Conservation (phyloP, 495 filamentous ascomycete species). For the Pseudomonodictys pantanalensis region DNA sequence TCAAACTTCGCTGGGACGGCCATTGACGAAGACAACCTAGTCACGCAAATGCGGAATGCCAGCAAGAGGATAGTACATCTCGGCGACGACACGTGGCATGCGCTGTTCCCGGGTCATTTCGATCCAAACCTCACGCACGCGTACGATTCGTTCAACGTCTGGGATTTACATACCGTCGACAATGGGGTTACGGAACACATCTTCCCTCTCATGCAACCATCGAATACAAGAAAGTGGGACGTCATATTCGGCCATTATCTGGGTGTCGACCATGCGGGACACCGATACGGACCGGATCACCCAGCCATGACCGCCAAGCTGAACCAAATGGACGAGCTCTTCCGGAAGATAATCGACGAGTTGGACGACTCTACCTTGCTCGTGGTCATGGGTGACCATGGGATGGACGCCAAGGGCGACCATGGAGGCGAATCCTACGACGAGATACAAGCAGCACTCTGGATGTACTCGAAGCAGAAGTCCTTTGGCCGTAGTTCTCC, state of each 20-base stretch:
- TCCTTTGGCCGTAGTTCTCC: constrained; percentile 74
- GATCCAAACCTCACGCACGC: constrained; percentile 76
- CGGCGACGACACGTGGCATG: constrained; percentile 94
- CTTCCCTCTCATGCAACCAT: constrained; percentile 70
- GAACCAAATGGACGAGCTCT: constrained; percentile 81
- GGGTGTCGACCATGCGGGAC: constrained; percentile 95
- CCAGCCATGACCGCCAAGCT: constrained; percentile 87
- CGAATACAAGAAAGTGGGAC: constrained; percentile 74
- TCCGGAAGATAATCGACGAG: constrained; percentile 65
- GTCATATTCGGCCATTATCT: constrained; percentile 89
- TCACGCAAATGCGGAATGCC: constrained; percentile 74
- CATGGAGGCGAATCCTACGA: constrained; percentile 96
- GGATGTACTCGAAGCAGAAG: constrained; percentile 91
- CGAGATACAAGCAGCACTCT: constrained; percentile 89
- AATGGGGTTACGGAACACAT: constrained; percentile 93
- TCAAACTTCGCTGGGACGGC: constrained; percentile 94
- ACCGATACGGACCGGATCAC: constrained; percentile 93
- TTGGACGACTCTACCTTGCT: constrained; percentile 84
- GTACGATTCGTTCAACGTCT: constrained; percentile 97
- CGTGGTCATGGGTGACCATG: constrained; percentile 96
- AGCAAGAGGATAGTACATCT: constrained; percentile 88
- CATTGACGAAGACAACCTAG: constrained; percentile 95
- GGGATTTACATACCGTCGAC: constrained; percentile 95
- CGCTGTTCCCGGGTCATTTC: constrained; percentile 89
- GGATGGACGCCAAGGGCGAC: constrained; percentile 96